phyloP scores from a whole-genome alignment of 78 protist genomes.

The Reticulomyxa filosa region DNA sequence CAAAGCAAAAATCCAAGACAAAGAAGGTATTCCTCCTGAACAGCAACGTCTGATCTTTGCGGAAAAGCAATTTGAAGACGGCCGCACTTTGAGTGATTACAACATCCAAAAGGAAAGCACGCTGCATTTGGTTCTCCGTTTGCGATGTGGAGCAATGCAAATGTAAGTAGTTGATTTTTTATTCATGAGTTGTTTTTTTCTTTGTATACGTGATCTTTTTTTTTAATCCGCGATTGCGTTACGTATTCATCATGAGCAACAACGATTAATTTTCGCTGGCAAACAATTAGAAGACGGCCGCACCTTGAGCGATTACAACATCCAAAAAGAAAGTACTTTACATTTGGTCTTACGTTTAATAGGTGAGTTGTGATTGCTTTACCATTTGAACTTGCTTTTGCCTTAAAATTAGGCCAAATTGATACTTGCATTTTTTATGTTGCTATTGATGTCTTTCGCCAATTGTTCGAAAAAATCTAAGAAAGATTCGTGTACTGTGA shows the following conservation, averaged over 20 bases:
- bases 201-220: too few relatives aligned
- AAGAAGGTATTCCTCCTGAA: slow-evolving; percentile 97
- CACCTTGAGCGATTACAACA: slow-evolving; percentile 89
- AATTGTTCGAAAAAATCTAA: too few relatives aligned
- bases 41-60: slow-evolving; percentile 96
- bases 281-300: slow-evolving; percentile 97
- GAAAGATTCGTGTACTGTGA: too few relatives aligned
- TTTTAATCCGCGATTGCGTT: too few relatives aligned
- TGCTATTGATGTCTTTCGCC: too few relatives aligned
- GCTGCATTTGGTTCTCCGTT: slow-evolving; percentile 70
- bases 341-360: slow-evolving; percentile 80
- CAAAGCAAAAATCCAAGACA: slow-evolving; percentile 87
- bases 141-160: too few relatives aligned
- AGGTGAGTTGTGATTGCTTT: too few relatives aligned
- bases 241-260: slow-evolving; percentile 97
- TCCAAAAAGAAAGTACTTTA: slow-evolving; percentile 60
- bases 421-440: too few relatives aligned
- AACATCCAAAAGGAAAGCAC: slow-evolving; percentile 79
- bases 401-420: too few relatives aligned
- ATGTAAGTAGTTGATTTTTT: too few relatives aligned
- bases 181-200: too few relatives aligned
- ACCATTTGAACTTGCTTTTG: too few relatives aligned
- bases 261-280: slow-evolving; percentile 94
- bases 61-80: slow-evolving; percentile 97
- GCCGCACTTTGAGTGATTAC: slow-evolving; percentile 88